Evolutionary conservation across 75 land plant species (phyloP), one percentile per base, ranked within the genome.

Genomic region (Chamaecyparis obtusa): DNA sequence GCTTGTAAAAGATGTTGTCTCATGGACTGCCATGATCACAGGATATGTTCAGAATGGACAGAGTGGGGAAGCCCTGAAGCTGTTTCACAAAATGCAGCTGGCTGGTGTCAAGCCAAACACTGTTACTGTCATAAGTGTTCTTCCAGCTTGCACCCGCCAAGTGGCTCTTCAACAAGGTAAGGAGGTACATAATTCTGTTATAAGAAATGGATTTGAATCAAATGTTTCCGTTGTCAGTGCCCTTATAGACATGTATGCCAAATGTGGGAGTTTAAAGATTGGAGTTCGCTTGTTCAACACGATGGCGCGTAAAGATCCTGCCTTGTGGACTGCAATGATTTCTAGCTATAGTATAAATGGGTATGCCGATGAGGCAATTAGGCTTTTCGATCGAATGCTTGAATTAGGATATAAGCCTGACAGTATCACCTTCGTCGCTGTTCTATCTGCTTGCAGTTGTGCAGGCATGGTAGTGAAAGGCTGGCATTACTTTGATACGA

Each of bases 11-110:
- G 82, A 71, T 85, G 54, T 88, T 21, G 46, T 88, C 56, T 88
- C 89, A 6, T 88, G 89, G 88, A 88, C 54, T 46, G 54, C 89
- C 27, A 85, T 85, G 81, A 86, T 88, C 19, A 43, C 74, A 17
- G 89, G 78, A 16, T 85, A 88, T 88, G 86, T 69, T 17, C 54
- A 88, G 33, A 44, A 19, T 67, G 87, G 77, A 32, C 41, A 46
- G 30, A 35, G 33, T 46, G 39, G 48, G 7, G 86, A 55, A 64
- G 89, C 87, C 5, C 32, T 88, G 24, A 43, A 86, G n/a, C 9
- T 85, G 19, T 88, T 85, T 69, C 87, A 85, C 5, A 36, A 86
- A 33, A 86, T 88, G 88, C 77, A 57, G 39, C 32, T 51, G 37
- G 43, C 19, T 35, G 78, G 56, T 1, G 32, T 60, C 44, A 86